A percentile compares a stretch with the other conserved stretches of the same genome.
phyloP scores from a whole-genome alignment of 768 basidiomycete genomes.

The Podaxis sp. region DNA sequence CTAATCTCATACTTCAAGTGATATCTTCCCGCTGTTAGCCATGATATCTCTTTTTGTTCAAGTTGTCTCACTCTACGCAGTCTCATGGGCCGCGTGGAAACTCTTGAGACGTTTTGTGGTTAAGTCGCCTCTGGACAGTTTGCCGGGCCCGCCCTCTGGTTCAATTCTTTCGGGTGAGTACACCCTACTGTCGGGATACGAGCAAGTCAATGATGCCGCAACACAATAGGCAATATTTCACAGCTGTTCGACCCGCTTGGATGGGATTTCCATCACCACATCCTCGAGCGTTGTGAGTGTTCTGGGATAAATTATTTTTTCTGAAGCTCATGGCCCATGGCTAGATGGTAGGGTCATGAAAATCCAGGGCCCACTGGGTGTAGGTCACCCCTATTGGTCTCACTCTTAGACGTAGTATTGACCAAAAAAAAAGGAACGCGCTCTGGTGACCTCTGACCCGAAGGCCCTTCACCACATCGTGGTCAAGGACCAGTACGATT shows the following conservation, averaged over 20 bases:
- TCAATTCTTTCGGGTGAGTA: neutral
- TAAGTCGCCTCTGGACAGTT: neutral
- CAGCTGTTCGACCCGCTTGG: constrained; percentile 28
- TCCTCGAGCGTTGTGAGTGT: constrained; percentile 28
- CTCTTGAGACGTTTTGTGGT: neutral
- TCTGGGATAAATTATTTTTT: too few relatives aligned
- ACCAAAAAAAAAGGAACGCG: constrained; percentile 17
- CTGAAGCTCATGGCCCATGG: too few relatives aligned
- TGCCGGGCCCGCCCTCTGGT: neutral
- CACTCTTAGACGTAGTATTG: neutral
- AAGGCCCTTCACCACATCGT: constrained; percentile 40
- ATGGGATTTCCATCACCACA: constrained; percentile 32
- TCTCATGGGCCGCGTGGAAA: neutral
- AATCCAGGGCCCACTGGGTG: constrained; percentile 31
- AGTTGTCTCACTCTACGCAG: neutral
- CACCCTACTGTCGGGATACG: neutral
- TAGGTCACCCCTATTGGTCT: constrained; percentile 14
- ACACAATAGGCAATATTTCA: constrained; percentile 27
- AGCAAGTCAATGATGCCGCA: neutral
- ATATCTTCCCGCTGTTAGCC: too few relatives aligned
- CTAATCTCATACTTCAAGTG: too few relatives aligned
- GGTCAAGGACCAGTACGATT: constrained; percentile 34
- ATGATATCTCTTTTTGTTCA: neutral
- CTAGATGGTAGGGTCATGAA: constrained; percentile 28
- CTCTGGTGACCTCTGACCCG: constrained; percentile 38